Evolutionary conservation across 208 protist genomes (phyloP).

Genomic region (Perkinsela sp.): DNA sequence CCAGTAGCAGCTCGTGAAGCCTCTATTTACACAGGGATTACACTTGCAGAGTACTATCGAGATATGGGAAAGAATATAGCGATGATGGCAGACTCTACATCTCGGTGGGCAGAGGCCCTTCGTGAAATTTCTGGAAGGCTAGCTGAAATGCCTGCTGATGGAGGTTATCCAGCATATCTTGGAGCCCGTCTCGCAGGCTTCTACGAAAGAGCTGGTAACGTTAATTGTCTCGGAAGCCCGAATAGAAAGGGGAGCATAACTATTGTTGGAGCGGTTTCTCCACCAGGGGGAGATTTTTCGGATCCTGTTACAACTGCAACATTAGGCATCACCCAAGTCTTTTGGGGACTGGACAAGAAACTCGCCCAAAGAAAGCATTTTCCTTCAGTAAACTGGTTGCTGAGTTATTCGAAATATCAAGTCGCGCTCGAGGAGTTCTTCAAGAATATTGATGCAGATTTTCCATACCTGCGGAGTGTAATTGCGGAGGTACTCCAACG

Average conservation of each 20-base stretch:
- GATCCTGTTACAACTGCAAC: conserved; percentile 96
- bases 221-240: conserved; percentile 81
- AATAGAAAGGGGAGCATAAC: conserved; percentile 88
- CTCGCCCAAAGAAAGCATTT: conserved; percentile 99
- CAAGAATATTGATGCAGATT: conserved; percentile 77
- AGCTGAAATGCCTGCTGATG: conserved; percentile 98
- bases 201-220: conserved; percentile 89
- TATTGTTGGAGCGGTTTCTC: conserved; percentile 97
- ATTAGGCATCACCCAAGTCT: conserved; percentile 97
- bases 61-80: conserved; percentile 99
- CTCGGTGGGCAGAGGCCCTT: conserved; percentile 98
- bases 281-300: conserved; percentile 97
- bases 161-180: conserved; percentile 97
- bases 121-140: conserved; percentile 99
- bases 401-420: conserved; percentile 97
- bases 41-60: conserved; percentile 97
- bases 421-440: conserved; percentile 88
- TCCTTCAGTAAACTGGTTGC: conserved; percentile 98
- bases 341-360: conserved; percentile 99
- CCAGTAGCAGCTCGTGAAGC: conserved; percentile 98
- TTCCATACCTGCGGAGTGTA: conserved; percentile 70
- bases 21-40: conserved; percentile 99
- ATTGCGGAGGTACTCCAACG: conserved; percentile 85
- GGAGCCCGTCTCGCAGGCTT: conserved; percentile 94
- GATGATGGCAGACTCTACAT: conserved; percentile 99